A percentile compares a stretch with the other conserved stretches of the same genome.
Conservation (phyloP, 192 early-diverging fungal species). For the Backusella luteola region DNA sequence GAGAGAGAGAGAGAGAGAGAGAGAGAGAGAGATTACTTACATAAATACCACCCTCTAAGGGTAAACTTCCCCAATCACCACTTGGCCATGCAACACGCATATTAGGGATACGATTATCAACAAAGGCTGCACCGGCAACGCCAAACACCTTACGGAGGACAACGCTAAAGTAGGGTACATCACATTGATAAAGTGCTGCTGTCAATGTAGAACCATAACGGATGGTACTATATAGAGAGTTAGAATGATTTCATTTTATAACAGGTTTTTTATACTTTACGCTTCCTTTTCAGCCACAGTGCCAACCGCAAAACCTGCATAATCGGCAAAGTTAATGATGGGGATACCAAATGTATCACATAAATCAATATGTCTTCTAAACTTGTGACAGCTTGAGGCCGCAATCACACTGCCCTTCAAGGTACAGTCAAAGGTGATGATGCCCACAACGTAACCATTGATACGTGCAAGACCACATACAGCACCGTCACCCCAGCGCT, state of each 20-base stretch:
- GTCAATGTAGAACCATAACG: slow-evolving; percentile 35
- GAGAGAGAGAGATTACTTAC: background rate
- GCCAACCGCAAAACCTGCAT: slow-evolving; percentile 37
- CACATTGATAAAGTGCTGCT: slow-evolving; percentile 36
- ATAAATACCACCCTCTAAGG: slow-evolving; percentile 36
- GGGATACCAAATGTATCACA: slow-evolving; percentile 38
- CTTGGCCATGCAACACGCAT: slow-evolving; percentile 37
- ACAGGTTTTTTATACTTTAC: slow-evolving; percentile 8
- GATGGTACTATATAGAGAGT: slow-evolving; percentile 24
- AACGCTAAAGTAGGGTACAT: slow-evolving; percentile 37
- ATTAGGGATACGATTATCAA: slow-evolving; percentile 33
- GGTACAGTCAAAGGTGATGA: slow-evolving; percentile 31
- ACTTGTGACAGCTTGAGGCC: slow-evolving; percentile 29
- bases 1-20: too few species aligned
- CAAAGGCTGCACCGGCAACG: slow-evolving; percentile 39
- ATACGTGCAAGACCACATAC: slow-evolving; percentile 31
- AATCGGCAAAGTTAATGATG: slow-evolving; percentile 37
- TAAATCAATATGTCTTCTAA: slow-evolving; percentile 37
- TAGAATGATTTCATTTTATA: too few species aligned
- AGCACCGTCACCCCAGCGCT: slow-evolving; percentile 37
- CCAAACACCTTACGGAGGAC: slow-evolving; percentile 39
- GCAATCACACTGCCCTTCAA: slow-evolving; percentile 28
- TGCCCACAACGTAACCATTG: slow-evolving; percentile 34
- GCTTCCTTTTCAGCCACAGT: slow-evolving; percentile 38
- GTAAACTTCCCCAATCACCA: slow-evolving; percentile 39